phyloP scores from a whole-genome alignment of 306 rosid genomes.

The Potentilla sterilis region DNA sequence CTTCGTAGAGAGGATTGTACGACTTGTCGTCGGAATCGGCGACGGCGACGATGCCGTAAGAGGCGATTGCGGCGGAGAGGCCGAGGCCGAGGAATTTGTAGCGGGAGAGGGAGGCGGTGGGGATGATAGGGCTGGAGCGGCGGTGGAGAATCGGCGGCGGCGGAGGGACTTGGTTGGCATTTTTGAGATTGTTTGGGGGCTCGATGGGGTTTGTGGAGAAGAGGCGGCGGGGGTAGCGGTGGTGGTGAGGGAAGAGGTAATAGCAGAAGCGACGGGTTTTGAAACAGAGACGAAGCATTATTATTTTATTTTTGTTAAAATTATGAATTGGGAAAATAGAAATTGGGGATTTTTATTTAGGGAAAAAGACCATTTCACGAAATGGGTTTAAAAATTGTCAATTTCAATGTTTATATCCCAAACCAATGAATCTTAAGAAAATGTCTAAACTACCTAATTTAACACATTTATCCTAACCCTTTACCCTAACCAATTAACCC shows the following conservation, averaged over 20 bases:
- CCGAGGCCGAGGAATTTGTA: slow-evolving; percentile 29
- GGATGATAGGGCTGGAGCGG: slow-evolving; percentile 11
- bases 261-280: slow-evolving; percentile 44
- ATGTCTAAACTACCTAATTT: too few species aligned
- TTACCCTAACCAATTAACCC: too few species aligned
- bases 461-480: too few species aligned
- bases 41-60: slow-evolving; percentile 30
- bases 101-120: slow-evolving; percentile 32
- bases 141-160: slow-evolving; percentile 29
- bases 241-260: slow-evolving; percentile 42
- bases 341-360: neutral
- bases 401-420: too few species aligned
- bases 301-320: neutral
- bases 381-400: too few species aligned
- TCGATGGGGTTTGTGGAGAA: slow-evolving; percentile 24
- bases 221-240: slow-evolving; percentile 21
- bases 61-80: slow-evolving; percentile 58
- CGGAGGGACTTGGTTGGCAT: slow-evolving; percentile 33
- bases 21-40: slow-evolving; percentile 23
- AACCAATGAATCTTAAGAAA: too few species aligned
- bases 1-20: slow-evolving; percentile 37
- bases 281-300: slow-evolving; percentile 56
- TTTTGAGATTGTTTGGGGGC: slow-evolving; percentile 18
- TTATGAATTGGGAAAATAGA: neutral
- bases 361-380: too few species aligned